These are phyloP conservation scores for Penstemon davidsonii DNA, from an alignment of 257 asterid genomes.

Conservation along the genomic window DNA sequence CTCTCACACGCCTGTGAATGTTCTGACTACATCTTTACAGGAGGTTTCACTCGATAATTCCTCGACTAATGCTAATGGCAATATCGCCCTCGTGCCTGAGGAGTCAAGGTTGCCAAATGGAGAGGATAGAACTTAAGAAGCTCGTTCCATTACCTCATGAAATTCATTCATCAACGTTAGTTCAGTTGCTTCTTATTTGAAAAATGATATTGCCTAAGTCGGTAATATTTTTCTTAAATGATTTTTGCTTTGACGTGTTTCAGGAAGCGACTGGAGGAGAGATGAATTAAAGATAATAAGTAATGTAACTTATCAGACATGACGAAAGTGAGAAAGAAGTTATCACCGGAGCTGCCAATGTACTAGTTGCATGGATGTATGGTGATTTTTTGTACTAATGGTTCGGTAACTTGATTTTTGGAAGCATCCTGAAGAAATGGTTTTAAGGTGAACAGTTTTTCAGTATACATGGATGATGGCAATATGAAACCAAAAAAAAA, in stretches of 20 bases:
- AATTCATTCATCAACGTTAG: conserved; percentile 30
- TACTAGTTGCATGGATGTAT: too few species aligned
- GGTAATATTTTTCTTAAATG: background rate
- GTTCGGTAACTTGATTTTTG: too few species aligned
- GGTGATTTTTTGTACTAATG: too few species aligned
- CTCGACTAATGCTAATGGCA: conserved; percentile 30
- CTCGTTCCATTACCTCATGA: conserved; percentile 31
- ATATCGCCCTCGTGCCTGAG: conserved; percentile 20
- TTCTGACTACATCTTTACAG: conserved; percentile 41
- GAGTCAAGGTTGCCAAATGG: conserved; percentile 38
- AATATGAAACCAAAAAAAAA: too few species aligned
- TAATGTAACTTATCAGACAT: conserved; percentile 32
- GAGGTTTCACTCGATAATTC: conserved; percentile 40
- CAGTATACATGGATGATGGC: too few species aligned
- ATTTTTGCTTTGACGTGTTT: conserved; percentile 28
- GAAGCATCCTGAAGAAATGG: too few species aligned
- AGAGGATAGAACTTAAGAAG: conserved; percentile 36
- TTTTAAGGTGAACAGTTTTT: too few species aligned
- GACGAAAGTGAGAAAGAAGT: too few species aligned
- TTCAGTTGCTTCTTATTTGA: background rate
- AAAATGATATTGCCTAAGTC: background rate
- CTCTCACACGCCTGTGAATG: conserved; percentile 33
- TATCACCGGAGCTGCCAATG: too few species aligned
- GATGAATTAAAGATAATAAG: conserved; percentile 26
- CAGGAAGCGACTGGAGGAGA: conserved; percentile 35